Conservation (phyloP, 2,329 filamentous ascomycete species). For the Helminthosporium solani region DNA sequence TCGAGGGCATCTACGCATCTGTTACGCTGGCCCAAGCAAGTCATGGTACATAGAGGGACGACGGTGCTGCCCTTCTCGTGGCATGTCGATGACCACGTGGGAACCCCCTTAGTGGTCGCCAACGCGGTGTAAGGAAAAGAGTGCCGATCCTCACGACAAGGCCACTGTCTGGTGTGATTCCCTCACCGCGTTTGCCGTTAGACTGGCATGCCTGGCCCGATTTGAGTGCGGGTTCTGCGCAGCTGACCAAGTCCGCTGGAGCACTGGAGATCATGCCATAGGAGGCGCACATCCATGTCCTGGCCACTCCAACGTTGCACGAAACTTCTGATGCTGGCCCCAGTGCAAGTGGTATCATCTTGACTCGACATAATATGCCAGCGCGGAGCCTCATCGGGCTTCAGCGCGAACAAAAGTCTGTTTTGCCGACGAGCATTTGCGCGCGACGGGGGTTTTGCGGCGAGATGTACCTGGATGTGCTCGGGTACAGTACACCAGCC, state of each 20-base stretch:
- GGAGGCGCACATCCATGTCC: too few species aligned
- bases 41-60: too few species aligned
- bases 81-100: slow-evolving; percentile 9
- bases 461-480: background rate
- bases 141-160: too few species aligned
- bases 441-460: slow-evolving; percentile 16
- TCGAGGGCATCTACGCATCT: too few species aligned
- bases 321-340: slow-evolving; percentile 7
- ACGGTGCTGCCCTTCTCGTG: too few species aligned
- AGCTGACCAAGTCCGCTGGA: slow-evolving; percentile 2
- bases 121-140: background rate
- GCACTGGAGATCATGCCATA: too few species aligned
- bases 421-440: background rate
- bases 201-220: background rate
- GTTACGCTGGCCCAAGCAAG: too few species aligned
- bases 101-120: background rate
- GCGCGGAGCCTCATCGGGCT: background rate
- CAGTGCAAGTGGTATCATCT: background rate
- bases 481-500: too few species aligned
- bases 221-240: background rate
- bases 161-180: too few species aligned
- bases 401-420: background rate
- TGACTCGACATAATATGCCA: slow-evolving; percentile 6
- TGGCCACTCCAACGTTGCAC: slow-evolving; percentile 10
- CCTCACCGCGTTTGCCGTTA: background rate